Evolutionary conservation across 2,329 filamentous ascomycete species (phyloP), one percentile per base, ranked within the genome.

Genomic region (Aspergillus pseudoterreus): DNA sequence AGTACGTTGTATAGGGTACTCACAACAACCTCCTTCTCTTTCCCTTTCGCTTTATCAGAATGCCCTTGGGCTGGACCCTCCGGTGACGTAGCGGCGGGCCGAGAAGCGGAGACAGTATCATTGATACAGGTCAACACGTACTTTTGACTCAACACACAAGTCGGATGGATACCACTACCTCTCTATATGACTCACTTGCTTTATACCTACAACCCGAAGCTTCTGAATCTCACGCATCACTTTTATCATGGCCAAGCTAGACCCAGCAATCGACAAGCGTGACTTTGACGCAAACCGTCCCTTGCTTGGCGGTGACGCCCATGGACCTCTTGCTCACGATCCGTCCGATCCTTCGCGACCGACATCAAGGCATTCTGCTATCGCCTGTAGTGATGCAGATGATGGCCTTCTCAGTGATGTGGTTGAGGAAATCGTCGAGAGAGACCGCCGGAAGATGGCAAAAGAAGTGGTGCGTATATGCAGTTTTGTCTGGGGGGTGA

Each of bases 401-500:
- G 68, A 70, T 45, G 69, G 69, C 8, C 80, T 86, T 63, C 79
- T 85, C 64, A 81, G 76, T 51, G 76, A 84, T 60, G 80, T 85
- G 10, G 82, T 82, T 27, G 79, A 81, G 49, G 82, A 80, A 58
- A 82, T 85, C 59, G 75, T 80, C 49, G 77, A 80, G 57, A 76
- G 79, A 52, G 82, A 85, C 64, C 75, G 81, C 51, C 66, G 69
- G 59, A 76, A 71, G 56, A 75, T 85, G 72, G 76, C 76, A 55
- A 77, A 72, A 57, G 74, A 82, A 57, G 67, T 78, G 6, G 62
- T 78, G 4, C 75, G 82, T 49, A 78, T 82, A 56, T 62, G 77
- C 52, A 82, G 80, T 66, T 86, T 86, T 65, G 70, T 69, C 27
- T 84, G 79, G 78, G 82, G 82, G 33, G 74, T 85, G 49, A 66